Percentiles rank a stretch among this genome's conserved stretches.
Conservation (phyloP, 148 eudicot species). For the Vaccinium vitisidaea region DNA sequence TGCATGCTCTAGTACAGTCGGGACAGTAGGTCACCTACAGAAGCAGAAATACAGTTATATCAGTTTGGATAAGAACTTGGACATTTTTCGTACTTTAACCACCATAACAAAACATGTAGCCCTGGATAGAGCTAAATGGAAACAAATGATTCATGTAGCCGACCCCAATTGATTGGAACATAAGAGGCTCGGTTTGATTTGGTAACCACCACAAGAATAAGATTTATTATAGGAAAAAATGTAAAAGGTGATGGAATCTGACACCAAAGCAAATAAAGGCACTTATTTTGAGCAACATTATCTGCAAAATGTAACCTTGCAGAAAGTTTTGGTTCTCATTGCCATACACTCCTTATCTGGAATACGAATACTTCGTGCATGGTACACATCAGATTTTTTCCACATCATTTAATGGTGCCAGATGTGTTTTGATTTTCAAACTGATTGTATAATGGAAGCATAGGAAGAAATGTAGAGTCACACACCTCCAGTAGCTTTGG, state of each 20-base stretch:
- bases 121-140: no score
- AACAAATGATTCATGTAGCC: no score
- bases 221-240: not conserved
- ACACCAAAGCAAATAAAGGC: not conserved
- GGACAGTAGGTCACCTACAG: constrained; percentile 93
- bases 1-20: constrained; percentile 88
- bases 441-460: not conserved
- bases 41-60: not conserved
- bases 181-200: no score
- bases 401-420: not conserved
- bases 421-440: not conserved
- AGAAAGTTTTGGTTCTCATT: not conserved
- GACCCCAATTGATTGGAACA: no score
- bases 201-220: no score
- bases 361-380: not conserved
- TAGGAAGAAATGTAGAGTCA: not conserved
- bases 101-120: not conserved
- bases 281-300: not conserved
- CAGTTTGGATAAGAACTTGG: not conserved
- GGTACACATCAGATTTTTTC: not conserved
- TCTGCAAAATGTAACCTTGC: not conserved
- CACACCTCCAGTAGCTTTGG: constrained; percentile 93
- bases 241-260: not conserved
- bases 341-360: not conserved
- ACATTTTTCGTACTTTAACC: not conserved